Base-by-base conservation (phyloP, 1,284 basidiomycete species). In the Neolentinus lepideus region DNA sequence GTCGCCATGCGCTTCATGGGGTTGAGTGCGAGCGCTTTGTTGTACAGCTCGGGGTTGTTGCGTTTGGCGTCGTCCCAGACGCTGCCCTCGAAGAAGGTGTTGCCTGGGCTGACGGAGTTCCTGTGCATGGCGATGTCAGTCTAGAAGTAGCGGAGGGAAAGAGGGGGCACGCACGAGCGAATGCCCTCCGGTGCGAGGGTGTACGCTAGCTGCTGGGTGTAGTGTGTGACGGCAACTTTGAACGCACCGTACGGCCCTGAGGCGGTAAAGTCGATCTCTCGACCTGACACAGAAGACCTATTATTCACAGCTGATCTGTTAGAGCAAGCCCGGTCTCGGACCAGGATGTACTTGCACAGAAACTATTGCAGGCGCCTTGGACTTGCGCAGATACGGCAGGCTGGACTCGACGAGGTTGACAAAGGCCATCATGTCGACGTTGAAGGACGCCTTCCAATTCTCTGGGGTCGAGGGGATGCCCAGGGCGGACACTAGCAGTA, bases 181-280 rank as follows among this genome's bases (percentile, higher is more conserved):
- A 57, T 55, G 19, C 54, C 54, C 47, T 57, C 52, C 19, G 56
- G 56, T 1, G 56, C 54, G 4, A 55, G 35, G 9, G 35, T 31
- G 11, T 29, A 46, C n/a, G 56, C 56, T n/a, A 57, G 35, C 31
- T 52, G 29, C 35, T 57, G 56, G 2, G 48, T 51, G 35, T 57
- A 55, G 24, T 57, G 56, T 14, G 45, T 52, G 12, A 57, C 29
- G 19, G 56, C 56, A 19, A 53, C 56, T 26, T 57, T 57, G 31
- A 54, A 55, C 21, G 56, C 48, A 14, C 56, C 56, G 48, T 57
- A 57, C 35, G 56, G 56, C 4, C 56, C 56, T 12, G 56, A 33
- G 1, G 46, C 56, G 14, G 56, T 51, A 22, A 54, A 47, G 35
- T 57, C 56, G 31, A 54, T n/a, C 33, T 54, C 53, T 24, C 33